Conservation (phyloP, 306 rosid genomes). For the Vachellia collinsii region DNA sequence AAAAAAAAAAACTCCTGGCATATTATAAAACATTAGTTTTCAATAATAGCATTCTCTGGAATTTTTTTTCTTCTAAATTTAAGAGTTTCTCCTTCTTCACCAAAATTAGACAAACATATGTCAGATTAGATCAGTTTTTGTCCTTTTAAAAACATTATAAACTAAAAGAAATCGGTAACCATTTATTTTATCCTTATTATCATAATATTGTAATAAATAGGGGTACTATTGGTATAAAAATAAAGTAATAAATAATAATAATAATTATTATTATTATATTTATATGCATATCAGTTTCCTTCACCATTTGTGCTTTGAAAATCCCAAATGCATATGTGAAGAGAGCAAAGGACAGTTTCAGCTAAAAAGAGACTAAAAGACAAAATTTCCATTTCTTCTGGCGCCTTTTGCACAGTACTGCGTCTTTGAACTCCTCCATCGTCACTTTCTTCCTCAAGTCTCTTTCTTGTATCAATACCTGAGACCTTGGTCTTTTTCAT, state of each 20-base stretch:
- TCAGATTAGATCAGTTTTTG: neutral
- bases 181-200: neutral
- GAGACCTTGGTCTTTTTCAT: neutral
- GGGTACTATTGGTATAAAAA: neutral
- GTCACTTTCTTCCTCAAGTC: neutral
- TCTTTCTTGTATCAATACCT: neutral
- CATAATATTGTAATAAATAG: neutral
- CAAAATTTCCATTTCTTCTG: neutral
- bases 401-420: constrained; percentile 20
- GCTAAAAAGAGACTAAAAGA: neutral
- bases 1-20: no score
- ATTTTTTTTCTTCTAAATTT: neutral
- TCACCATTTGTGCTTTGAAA: neutral
- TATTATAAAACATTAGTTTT: no score
- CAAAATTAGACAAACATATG: neutral
- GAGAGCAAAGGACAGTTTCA: neutral
- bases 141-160: neutral
- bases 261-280: no score
- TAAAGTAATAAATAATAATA: neutral
- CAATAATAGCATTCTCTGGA: no score
- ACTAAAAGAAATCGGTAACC: neutral
- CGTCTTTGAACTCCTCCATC: constrained; percentile 13
- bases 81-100: neutral
- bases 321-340: neutral
- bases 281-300: neutral